phyloP scores from a whole-genome alignment of 2,329 filamentous ascomycete species.

The Fusarium secorum region DNA sequence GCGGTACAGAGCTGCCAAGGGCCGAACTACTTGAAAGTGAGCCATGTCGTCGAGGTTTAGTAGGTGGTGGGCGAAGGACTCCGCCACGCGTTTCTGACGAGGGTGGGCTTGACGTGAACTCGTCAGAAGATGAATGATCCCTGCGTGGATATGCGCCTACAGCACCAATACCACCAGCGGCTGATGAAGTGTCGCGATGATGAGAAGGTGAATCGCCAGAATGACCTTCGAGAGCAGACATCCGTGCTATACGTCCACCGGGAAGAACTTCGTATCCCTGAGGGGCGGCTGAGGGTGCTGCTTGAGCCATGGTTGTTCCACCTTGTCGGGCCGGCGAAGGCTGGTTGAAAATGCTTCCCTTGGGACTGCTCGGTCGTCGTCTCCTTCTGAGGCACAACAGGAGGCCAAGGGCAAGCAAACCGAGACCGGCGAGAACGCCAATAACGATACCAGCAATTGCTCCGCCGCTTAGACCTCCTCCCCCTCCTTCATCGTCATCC shows the following conservation, averaged over 20 bases:
- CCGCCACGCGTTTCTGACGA: slow-evolving; percentile 67
- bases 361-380: slow-evolving; percentile 65
- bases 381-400: slow-evolving; percentile 70
- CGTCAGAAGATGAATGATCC: slow-evolving; percentile 73
- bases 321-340: slow-evolving; percentile 75
- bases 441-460: slow-evolving; percentile 91
- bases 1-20: slow-evolving; percentile 73
- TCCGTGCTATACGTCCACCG: slow-evolving; percentile 89
- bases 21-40: slow-evolving; percentile 88
- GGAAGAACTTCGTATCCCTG: slow-evolving; percentile 78
- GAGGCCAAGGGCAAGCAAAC: slow-evolving; percentile 72
- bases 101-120: slow-evolving; percentile 72
- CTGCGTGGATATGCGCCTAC: slow-evolving; percentile 60
- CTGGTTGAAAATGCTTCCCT: slow-evolving; percentile 85
- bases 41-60: slow-evolving; percentile 74
- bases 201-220: slow-evolving; percentile 67
- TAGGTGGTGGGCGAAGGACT: slow-evolving; percentile 65
- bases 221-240: slow-evolving; percentile 89
- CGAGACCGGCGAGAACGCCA: slow-evolving; percentile 76
- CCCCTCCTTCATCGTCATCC: slow-evolving; percentile 26
- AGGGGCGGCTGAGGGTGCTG: slow-evolving; percentile 41
- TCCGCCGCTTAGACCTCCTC: slow-evolving; percentile 72
- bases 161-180: slow-evolving; percentile 51
- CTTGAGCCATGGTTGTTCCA: slow-evolving; percentile 51
- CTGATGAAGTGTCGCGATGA: slow-evolving; percentile 53